These are phyloP conservation scores for Axilococcus clingmanii DNA, from an alignment of 139 green algal species.

Conservation along the genomic window DNA sequence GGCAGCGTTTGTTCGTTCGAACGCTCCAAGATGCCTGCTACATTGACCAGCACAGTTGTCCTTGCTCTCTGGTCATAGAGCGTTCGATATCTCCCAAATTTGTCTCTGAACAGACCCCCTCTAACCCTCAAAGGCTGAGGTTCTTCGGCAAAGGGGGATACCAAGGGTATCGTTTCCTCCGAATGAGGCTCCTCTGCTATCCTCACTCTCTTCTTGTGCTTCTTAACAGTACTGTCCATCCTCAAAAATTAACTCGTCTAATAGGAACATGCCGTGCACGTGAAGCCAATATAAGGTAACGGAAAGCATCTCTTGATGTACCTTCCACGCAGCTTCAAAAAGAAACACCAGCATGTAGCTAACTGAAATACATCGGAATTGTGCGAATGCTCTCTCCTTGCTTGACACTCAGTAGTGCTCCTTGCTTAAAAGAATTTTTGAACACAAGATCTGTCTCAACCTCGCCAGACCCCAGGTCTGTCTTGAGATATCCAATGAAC, in stretches of 20 bases:
- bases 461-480: background rate
- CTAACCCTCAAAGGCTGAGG: background rate
- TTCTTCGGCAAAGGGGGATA: background rate
- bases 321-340: too few relatives aligned
- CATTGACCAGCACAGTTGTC: constrained; percentile 21
- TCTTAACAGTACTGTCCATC: background rate
- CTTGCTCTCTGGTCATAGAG: constrained; percentile 21
- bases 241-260: background rate
- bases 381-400: background rate
- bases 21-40: constrained; percentile 17
- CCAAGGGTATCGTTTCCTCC: background rate
- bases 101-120: constrained; percentile 16
- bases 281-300: too few relatives aligned
- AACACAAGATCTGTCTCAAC: constrained; percentile 4
- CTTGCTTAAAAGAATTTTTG: constrained; percentile 5
- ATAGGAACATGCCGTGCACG: too few relatives aligned
- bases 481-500: constrained; percentile 13
- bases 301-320: too few relatives aligned
- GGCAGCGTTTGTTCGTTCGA: constrained; percentile 28
- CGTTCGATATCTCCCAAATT: constrained; percentile 15
- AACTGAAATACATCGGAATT: constrained; percentile 19
- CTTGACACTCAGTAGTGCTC: constrained; percentile 8
- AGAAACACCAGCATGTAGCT: too few relatives aligned
- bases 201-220: background rate
- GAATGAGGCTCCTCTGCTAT: background rate